A percentile compares a stretch with the other conserved stretches of the same genome.
Evolutionary conservation across 2,329 filamentous ascomycete species (phyloP).

Genomic region (Dactylellina parvicollis): DNA sequence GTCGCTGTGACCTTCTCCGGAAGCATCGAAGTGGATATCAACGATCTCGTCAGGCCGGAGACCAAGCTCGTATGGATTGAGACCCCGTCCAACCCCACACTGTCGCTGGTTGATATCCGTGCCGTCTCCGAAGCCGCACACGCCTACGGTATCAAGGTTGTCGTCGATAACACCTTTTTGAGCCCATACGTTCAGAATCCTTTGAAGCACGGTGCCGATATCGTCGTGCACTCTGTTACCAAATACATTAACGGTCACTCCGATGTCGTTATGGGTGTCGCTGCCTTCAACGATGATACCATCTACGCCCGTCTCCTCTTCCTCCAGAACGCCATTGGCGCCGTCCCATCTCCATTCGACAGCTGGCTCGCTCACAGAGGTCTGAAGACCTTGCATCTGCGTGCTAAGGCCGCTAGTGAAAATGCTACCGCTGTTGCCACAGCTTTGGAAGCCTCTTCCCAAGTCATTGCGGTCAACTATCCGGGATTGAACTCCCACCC

Average conservation of each 20-base stretch:
- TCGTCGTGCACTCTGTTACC: constrained; percentile 95
- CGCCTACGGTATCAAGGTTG: constrained; percentile 86
- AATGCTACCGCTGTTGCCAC: constrained; percentile 83
- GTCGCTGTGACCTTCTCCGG: constrained; percentile 95
- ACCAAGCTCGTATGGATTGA: constrained; percentile 99
- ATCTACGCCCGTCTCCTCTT: constrained; percentile 82
- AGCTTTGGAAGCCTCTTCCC: constrained; percentile 79
- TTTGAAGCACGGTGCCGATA: constrained; percentile 91
- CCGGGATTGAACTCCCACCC: constrained; percentile 88
- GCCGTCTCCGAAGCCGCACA: constrained; percentile 85
- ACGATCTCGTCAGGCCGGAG: constrained; percentile 82
- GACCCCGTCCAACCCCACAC: constrained; percentile 90
- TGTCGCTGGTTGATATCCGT: constrained; percentile 90
- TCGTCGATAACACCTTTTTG: constrained; percentile 99
- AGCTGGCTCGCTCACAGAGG: constrained; percentile 97
- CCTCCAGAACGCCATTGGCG: constrained; percentile 96
- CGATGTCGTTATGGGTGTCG: constrained; percentile 97
- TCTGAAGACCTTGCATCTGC: constrained; percentile 93
- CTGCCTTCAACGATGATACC: constrained; percentile 88
- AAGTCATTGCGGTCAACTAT: constrained; percentile 93
- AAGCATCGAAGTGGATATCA: constrained; percentile 87
- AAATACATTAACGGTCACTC: constrained; percentile 99
- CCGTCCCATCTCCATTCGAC: constrained; percentile 93
- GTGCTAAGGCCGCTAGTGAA: constrained; percentile 81
- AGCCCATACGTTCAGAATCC: constrained; percentile 97